phyloP scores from a whole-genome alignment of 371 early-diverging fungal genomes.

The Globomyces sp. region DNA sequence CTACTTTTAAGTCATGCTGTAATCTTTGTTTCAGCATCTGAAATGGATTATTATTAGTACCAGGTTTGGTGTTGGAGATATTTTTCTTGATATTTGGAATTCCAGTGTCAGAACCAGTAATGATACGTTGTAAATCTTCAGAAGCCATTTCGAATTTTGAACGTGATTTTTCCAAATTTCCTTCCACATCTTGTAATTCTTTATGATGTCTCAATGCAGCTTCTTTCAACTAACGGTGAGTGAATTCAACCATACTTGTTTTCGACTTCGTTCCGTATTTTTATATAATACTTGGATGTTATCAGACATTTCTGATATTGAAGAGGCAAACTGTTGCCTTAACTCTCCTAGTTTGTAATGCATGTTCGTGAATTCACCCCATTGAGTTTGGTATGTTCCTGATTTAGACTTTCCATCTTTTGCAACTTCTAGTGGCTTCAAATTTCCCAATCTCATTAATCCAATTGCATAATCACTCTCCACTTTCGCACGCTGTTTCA shows the following conservation, averaged over 20 bases:
- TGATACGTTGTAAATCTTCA: slow-evolving; percentile 70
- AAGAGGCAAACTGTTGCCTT: slow-evolving; percentile 57
- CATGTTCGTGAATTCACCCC: slow-evolving; percentile 43
- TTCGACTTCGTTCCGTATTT: slow-evolving; percentile 74
- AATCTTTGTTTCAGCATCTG: slow-evolving; percentile 52
- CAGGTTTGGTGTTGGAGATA: slow-evolving; percentile 39
- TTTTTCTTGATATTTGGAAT: slow-evolving; percentile 5
- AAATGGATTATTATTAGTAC: slow-evolving; percentile 42
- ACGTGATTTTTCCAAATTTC: slow-evolving; percentile 67
- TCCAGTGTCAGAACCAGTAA: too few relatives aligned
- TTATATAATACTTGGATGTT: slow-evolving; percentile 66
- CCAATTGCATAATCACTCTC: slow-evolving; percentile 50
- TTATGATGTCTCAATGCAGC: slow-evolving; percentile 66
- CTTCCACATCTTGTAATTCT: slow-evolving; percentile 62
- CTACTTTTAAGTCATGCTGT: slow-evolving; percentile 18
- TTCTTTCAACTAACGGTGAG: slow-evolving; percentile 62
- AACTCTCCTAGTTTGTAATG: slow-evolving; percentile 76
- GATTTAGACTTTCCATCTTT: neutral
- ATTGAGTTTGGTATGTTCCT: slow-evolving; percentile 30
- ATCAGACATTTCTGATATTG: slow-evolving; percentile 64
- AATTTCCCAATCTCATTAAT: slow-evolving; percentile 41
- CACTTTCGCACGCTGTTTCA: slow-evolving; percentile 44
- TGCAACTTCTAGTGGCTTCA: neutral
- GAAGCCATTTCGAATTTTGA: slow-evolving; percentile 67
- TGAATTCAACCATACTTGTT: slow-evolving; percentile 54